Evolutionary conservation across 345 rosid genomes (phyloP), one percentile per base, ranked within the genome.

Genomic region (Rhizophora mangle): DNA sequence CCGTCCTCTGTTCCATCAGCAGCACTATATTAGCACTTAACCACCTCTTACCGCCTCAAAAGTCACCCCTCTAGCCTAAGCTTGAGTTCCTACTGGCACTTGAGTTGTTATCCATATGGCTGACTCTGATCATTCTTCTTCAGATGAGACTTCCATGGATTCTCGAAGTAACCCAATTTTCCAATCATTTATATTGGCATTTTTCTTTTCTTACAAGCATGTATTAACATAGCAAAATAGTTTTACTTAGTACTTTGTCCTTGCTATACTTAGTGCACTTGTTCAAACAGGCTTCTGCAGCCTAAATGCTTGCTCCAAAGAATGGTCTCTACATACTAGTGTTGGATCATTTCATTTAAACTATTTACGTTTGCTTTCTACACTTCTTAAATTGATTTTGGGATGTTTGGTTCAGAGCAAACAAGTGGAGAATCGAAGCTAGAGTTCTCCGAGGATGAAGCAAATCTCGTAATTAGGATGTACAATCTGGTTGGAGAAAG

Each of bases 371-470:
- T 3, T 43, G 49, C 49, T 43, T 43, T 43, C 5, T 43, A 43
- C 49, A 43, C 18, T 43, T 53, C 24, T 24, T 62, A 27, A 43
- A 43, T 37, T 60, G 15, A 31, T 31, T 69, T 43, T 32, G 56
- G 11, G 56, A 36, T 57, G 11, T 46, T 56, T 74, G 32, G 16
- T 30, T 64, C 62, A 74, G 88, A 70, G 68, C 82, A 79, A 64
- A 67, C 71, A 26, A 84, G 76, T 65, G 60, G 62, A 31, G 75
- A 74, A 56, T 72, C 80, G 43, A 81, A 78, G 69, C 71, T 46
- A 7, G 74, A 80, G 49, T 81, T 84, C 79, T 87, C 87, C 1
- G 83, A 80, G 53, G 88, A 87, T 63, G 91, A 83, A 73, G 88
- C 85, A 72, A 68, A 77, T 27, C 88, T 81, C n/a, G 63, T 85